phyloP scores from a whole-genome alignment of 2,329 filamentous ascomycete genomes.

The Hypoxylon sp. region DNA sequence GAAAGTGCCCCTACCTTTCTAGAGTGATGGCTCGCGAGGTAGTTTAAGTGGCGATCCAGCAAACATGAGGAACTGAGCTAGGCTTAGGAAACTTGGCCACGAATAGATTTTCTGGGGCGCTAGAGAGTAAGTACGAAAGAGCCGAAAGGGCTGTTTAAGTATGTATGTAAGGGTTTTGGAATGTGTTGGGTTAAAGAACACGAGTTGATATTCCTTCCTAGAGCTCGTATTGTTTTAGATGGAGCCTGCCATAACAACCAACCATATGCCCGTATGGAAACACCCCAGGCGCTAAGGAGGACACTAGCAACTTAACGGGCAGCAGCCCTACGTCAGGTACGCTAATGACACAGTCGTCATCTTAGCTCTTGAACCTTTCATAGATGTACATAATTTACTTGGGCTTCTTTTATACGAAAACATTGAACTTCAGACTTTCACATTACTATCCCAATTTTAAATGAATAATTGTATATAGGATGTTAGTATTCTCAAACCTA shows the following conservation, averaged over 20 bases:
- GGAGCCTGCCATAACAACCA: constrained; percentile 12
- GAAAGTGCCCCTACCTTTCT: constrained; percentile 9
- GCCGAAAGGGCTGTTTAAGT: constrained; percentile 5
- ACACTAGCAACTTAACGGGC: constrained; percentile 6
- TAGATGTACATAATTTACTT: background rate
- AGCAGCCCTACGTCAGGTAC: background rate
- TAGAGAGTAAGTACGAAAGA: constrained; percentile 1
- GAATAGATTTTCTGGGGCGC: constrained; percentile 1
- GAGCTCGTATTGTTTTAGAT: constrained; percentile 24
- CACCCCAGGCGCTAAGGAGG: constrained; percentile 7
- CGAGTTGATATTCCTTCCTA: constrained; percentile 2
- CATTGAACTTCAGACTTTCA: too few relatives aligned
- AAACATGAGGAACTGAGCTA: background rate
- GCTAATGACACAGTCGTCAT: constrained; percentile 1
- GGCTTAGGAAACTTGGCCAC: constrained; percentile 9
- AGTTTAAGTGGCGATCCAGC: constrained; percentile 3
- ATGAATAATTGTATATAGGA: too few relatives aligned
- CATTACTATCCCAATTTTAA: too few relatives aligned
- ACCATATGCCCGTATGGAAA: constrained; percentile 2
- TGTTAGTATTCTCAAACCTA: background rate
- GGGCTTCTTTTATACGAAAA: too few relatives aligned
- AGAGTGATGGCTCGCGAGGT: background rate
- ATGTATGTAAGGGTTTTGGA: constrained; percentile 4
- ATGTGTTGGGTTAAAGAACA: constrained; percentile 3
- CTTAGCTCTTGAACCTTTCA: background rate